These are phyloP conservation scores for Uncinocarpus reesii DNA, from an alignment of 2,329 filamentous ascomycete species.

Conservation along the genomic window DNA sequence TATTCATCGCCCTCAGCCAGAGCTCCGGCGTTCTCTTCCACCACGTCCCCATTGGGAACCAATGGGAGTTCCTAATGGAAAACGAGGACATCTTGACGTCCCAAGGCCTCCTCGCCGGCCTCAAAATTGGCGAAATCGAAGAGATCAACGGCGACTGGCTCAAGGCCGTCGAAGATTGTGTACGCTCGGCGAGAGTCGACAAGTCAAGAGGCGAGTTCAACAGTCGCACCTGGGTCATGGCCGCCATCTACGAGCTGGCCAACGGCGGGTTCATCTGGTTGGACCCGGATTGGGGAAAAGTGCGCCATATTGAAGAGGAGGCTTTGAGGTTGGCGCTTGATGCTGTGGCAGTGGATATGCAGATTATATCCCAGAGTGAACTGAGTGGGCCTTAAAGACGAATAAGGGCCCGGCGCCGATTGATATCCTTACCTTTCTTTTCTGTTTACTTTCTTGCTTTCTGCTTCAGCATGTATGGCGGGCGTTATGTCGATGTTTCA, in stretches of 20 bases:
- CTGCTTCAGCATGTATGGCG: neutral
- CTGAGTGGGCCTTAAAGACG: neutral
- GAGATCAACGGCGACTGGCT: slow-evolving; percentile 16
- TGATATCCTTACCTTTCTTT: neutral
- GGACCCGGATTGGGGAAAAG: slow-evolving; percentile 13
- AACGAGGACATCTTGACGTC: slow-evolving; percentile 13
- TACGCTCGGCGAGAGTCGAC: slow-evolving; percentile 9
- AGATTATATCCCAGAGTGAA: slow-evolving; percentile 8
- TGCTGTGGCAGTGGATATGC: slow-evolving; percentile 7
- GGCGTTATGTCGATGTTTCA: neutral
- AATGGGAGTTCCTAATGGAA: slow-evolving; percentile 13
- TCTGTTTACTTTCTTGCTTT: neutral
- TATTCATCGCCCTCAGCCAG: slow-evolving; percentile 14
- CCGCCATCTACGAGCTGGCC: slow-evolving; percentile 16
- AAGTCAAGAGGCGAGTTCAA: slow-evolving; percentile 10
- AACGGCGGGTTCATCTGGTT: slow-evolving; percentile 16
- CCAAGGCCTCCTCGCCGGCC: slow-evolving; percentile 9
- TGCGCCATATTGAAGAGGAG: slow-evolving; percentile 15
- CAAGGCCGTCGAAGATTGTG: slow-evolving; percentile 12
- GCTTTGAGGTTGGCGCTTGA: slow-evolving; percentile 12
- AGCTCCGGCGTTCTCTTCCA: slow-evolving; percentile 14
- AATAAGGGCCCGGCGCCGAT: neutral
- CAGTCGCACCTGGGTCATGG: slow-evolving; percentile 16
- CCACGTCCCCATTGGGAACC: slow-evolving; percentile 9
- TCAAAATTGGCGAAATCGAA: slow-evolving; percentile 16